Conservation (phyloP, 2,329 filamentous ascomycete species). For the Fusarium cyanostomum region DNA sequence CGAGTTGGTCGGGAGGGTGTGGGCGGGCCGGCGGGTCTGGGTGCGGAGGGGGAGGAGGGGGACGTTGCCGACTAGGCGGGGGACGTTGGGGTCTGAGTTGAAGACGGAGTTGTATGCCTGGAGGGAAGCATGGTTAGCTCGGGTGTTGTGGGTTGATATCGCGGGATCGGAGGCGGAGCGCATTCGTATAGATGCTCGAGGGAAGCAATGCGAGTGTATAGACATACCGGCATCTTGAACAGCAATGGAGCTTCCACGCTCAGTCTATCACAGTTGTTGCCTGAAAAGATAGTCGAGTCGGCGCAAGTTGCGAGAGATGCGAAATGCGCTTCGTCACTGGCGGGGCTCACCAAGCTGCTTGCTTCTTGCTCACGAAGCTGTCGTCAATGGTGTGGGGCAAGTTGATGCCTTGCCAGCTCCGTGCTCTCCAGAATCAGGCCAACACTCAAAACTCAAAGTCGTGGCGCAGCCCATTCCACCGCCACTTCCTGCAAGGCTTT, state of each 20-base stretch:
- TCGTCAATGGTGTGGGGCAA: constrained; percentile 47
- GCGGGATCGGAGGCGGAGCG: constrained; percentile 18
- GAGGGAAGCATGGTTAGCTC: constrained; percentile 39
- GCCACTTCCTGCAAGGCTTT: constrained; percentile 28
- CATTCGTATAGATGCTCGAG: background rate
- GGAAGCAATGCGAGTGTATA: background rate
- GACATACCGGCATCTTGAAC: constrained; percentile 59
- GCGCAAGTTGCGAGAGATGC: constrained; percentile 35
- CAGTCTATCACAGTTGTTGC: constrained; percentile 36
- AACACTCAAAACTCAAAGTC: constrained; percentile 6
- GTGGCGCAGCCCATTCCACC: constrained; percentile 30
- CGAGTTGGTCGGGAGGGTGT: constrained; percentile 86
- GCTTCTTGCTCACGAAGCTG: constrained; percentile 45
- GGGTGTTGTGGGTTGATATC: constrained; percentile 15
- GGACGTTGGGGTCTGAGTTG: constrained; percentile 77
- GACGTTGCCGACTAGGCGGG: constrained; percentile 82
- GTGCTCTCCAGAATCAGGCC: constrained; percentile 26
- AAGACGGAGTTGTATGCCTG: constrained; percentile 99
- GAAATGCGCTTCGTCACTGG: constrained; percentile 44
- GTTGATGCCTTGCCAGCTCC: constrained; percentile 15
- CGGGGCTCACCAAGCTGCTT: constrained; percentile 43
- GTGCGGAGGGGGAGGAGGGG: constrained; percentile 94
- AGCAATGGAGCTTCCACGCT: constrained; percentile 34
- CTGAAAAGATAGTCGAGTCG: constrained; percentile 18
- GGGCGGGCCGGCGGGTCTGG: constrained; percentile 93